Evolutionary conservation across 1,284 basidiomycete genomes (phyloP).

Genomic region (Inonotus obliquus): DNA sequence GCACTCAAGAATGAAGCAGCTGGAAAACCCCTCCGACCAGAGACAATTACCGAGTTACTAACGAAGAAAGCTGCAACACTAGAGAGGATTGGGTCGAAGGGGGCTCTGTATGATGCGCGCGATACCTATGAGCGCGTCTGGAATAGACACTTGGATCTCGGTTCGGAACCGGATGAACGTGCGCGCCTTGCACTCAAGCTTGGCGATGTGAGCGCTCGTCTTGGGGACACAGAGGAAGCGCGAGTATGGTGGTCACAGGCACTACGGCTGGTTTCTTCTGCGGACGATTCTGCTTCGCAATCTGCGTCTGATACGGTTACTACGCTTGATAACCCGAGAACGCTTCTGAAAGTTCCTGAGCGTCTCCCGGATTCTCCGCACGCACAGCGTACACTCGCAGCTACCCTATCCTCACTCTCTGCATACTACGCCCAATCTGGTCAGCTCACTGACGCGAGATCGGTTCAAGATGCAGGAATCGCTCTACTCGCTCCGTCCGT

Average conservation of each 20-base stretch:
- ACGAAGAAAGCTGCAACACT: conserved; percentile 58
- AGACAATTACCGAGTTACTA: conserved; percentile 56
- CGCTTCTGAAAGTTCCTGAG: conserved; percentile 30
- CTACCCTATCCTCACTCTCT: conserved; percentile 66
- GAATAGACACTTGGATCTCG: conserved; percentile 33
- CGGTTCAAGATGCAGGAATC: conserved; percentile 63
- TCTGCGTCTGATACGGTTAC: neutral
- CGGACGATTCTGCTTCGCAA: neutral
- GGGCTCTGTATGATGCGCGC: conserved; percentile 54
- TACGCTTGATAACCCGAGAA: conserved; percentile 7
- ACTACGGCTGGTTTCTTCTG: conserved; percentile 36
- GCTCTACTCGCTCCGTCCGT: conserved; percentile 58
- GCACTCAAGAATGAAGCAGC: conserved; percentile 25
- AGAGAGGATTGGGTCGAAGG: conserved; percentile 60
- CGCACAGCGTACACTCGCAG: conserved; percentile 64
- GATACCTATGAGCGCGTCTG: conserved; percentile 63
- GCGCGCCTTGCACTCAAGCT: conserved; percentile 55
- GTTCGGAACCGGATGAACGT: conserved; percentile 25
- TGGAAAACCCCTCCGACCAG: conserved; percentile 37
- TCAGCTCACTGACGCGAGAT: conserved; percentile 61
- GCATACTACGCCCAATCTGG: conserved; percentile 65
- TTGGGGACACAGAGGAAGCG: conserved; percentile 50
- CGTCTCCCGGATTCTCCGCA: conserved; percentile 47
- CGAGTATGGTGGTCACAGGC: conserved; percentile 62
- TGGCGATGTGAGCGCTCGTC: conserved; percentile 54